A percentile compares a stretch with the other conserved stretches of the same genome.
phyloP scores from a whole-genome alignment of 1,284 basidiomycete genomes.

The Megacollybia platyphylla region DNA sequence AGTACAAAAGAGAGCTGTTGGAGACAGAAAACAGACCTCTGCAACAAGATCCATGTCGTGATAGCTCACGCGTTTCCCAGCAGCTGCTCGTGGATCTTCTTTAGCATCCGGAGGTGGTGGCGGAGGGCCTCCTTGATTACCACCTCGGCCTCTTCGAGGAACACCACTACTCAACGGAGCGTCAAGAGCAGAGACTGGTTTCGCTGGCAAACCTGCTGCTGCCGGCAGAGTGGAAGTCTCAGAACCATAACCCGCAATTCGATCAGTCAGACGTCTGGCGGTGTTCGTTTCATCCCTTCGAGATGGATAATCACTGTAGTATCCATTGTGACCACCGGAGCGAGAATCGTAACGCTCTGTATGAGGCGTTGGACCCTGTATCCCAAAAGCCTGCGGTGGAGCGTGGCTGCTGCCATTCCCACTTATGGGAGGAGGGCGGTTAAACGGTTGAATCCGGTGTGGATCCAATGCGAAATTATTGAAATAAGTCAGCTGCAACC shows the following conservation, averaged over 20 bases:
- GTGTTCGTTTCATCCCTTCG: slow-evolving; percentile 45
- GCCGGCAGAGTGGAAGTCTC: slow-evolving; percentile 42
- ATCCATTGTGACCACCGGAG: slow-evolving; percentile 12
- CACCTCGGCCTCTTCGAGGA: slow-evolving; percentile 6
- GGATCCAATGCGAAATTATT: slow-evolving; percentile 93
- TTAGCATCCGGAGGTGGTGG: slow-evolving; percentile 77
- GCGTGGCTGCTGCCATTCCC: slow-evolving; percentile 45
- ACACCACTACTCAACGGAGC: slow-evolving; percentile 28
- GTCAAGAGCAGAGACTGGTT: slow-evolving; percentile 54
- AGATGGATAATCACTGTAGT: slow-evolving; percentile 18
- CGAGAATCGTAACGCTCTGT: slow-evolving; percentile 5
- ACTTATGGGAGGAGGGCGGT: slow-evolving; percentile 53
- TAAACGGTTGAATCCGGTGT: slow-evolving; percentile 78
- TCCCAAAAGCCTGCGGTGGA: slow-evolving; percentile 67
- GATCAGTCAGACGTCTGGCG: slow-evolving; percentile 57
- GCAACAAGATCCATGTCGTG: slow-evolving; percentile 83
- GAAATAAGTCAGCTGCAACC: slow-evolving; percentile 65
- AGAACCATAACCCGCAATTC: slow-evolving; percentile 59
- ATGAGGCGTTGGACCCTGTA: slow-evolving; percentile 29
- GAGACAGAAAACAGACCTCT: slow-evolving; percentile 31
- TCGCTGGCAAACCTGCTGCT: slow-evolving; percentile 63
- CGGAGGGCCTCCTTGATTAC: slow-evolving; percentile 37
- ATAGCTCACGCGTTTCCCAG: slow-evolving; percentile 72
- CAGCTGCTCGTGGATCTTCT: slow-evolving; percentile 76
- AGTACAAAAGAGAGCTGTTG: slow-evolving; percentile 5